Evolutionary conservation across 2,329 filamentous ascomycete genomes (phyloP).

Genomic region (Coniosporium uncinatum): DNA sequence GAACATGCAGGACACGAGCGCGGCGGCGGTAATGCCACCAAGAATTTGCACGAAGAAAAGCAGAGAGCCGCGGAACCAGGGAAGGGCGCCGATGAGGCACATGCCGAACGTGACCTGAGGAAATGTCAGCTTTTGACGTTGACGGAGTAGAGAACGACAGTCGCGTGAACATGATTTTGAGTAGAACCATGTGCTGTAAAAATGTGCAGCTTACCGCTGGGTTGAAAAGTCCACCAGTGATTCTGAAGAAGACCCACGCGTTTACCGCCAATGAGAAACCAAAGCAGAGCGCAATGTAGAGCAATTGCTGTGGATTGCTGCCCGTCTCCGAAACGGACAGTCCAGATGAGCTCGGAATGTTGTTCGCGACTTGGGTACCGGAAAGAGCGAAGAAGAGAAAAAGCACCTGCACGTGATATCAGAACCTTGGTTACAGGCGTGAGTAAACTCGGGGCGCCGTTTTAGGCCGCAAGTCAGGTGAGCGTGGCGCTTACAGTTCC

Average conservation of each 20-base stretch:
- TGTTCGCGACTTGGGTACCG: slow-evolving; percentile 22
- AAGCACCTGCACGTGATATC: no score
- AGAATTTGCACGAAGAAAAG: slow-evolving; percentile 38
- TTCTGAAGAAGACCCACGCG: slow-evolving; percentile 37
- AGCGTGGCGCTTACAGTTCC: no score
- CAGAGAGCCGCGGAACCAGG: slow-evolving; percentile 33
- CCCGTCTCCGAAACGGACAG: slow-evolving; percentile 8
- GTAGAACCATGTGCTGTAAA: no score
- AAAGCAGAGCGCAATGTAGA: slow-evolving; percentile 32
- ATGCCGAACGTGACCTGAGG: slow-evolving; percentile 41
- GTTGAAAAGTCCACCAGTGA: slow-evolving; percentile 30
- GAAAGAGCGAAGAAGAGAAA: slow-evolving; percentile 32
- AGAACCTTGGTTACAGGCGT: no score
- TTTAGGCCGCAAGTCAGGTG: no score
- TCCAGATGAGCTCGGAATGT: slow-evolving; percentile 1
- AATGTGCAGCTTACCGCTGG: slow-evolving; percentile 23
- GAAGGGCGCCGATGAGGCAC: slow-evolving; percentile 38
- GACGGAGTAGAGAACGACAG: no score
- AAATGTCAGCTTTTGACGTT: no score
- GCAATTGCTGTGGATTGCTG: slow-evolving; percentile 24
- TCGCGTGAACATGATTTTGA: no score
- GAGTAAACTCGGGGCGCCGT: no score
- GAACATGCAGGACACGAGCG: slow-evolving; percentile 34
- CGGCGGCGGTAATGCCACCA: slow-evolving; percentile 37
- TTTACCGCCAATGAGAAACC: slow-evolving; percentile 36